These are phyloP conservation scores for Rhodotorula sp. DNA, from an alignment of 1,284 basidiomycete species.

Conservation along the genomic window DNA sequence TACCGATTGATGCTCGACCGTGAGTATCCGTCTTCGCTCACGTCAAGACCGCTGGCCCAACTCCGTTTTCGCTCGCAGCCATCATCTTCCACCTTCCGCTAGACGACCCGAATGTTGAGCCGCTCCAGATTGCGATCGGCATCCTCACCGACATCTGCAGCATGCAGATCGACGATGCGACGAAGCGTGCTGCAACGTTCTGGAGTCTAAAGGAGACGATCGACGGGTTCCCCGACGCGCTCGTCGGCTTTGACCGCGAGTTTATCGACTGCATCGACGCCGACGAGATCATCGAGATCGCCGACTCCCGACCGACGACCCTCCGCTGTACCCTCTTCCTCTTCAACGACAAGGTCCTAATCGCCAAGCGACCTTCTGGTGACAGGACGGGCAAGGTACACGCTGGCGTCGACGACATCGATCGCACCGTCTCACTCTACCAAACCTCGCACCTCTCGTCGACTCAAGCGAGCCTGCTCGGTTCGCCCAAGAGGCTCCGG, in stretches of 20 bases:
- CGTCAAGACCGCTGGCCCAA: neutral
- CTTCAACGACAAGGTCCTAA: slow-evolving; percentile 90
- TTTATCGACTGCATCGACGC: slow-evolving; percentile 94
- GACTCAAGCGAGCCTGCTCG: slow-evolving; percentile 20
- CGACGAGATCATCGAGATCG: slow-evolving; percentile 59
- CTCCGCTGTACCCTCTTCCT: slow-evolving; percentile 88
- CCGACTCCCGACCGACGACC: slow-evolving; percentile 45
- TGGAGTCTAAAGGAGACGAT: slow-evolving; percentile 81
- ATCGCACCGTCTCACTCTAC: slow-evolving; percentile 58
- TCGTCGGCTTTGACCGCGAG: slow-evolving; percentile 79
- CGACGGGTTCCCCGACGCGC: slow-evolving; percentile 81
- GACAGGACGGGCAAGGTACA: slow-evolving; percentile 68
- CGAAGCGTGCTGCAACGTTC: slow-evolving; percentile 81
- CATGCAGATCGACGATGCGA: slow-evolving; percentile 89
- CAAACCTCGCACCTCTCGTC: slow-evolving; percentile 53
- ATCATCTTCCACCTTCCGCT: slow-evolving; percentile 40
- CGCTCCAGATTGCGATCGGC: slow-evolving; percentile 79
- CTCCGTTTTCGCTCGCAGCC: slow-evolving; percentile 15
- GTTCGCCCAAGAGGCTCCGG: slow-evolving; percentile 51
- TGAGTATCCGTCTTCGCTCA: slow-evolving; percentile 32
- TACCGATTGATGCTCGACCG: slow-evolving; percentile 90
- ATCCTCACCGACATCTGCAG: slow-evolving; percentile 86
- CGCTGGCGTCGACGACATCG: slow-evolving; percentile 80
- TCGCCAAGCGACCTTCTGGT: slow-evolving; percentile 78
- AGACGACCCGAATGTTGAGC: slow-evolving; percentile 50